These are phyloP conservation scores for Bruguiera hainesii DNA, from an alignment of 441 rosid species.

Conservation along the genomic window DNA sequence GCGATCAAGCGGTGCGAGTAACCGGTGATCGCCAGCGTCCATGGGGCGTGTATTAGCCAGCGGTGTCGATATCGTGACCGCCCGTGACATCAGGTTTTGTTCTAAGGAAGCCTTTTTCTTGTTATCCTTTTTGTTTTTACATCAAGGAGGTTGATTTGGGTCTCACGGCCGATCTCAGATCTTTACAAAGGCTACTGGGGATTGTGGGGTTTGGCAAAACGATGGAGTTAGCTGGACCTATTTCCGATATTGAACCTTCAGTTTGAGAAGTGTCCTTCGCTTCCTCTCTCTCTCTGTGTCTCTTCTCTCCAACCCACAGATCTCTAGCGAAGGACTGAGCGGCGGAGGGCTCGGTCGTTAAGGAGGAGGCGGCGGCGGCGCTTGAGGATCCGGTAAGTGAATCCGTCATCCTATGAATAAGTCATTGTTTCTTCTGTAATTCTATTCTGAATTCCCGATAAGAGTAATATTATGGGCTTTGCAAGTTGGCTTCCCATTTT, in stretches of 20 bases:
- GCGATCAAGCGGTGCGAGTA: slow-evolving; percentile 72
- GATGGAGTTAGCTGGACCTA: slow-evolving; percentile 61
- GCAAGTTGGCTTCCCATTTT: too few relatives aligned
- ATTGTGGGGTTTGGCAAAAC: slow-evolving; percentile 74
- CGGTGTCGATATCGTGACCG: slow-evolving; percentile 56
- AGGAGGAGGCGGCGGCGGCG: slow-evolving; percentile 9
- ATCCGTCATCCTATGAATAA: slow-evolving; percentile 46
- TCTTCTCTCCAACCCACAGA: too few relatives aligned
- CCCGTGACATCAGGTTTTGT: slow-evolving; percentile 74
- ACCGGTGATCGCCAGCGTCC: slow-evolving; percentile 63
- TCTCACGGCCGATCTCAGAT: slow-evolving; percentile 79
- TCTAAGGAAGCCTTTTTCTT: slow-evolving; percentile 51
- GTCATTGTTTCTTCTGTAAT: too few relatives aligned
- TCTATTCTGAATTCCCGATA: too few relatives aligned
- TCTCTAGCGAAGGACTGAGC: too few relatives aligned
- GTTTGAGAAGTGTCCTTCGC: slow-evolving; percentile 18
- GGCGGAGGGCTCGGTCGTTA: too few relatives aligned
- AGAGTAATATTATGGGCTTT: too few relatives aligned
- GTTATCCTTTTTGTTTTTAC: slow-evolving; percentile 22
- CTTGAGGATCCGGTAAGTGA: slow-evolving; percentile 61
- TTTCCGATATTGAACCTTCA: slow-evolving; percentile 43
- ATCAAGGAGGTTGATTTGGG: slow-evolving; percentile 73
- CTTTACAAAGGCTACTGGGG: slow-evolving; percentile 69
- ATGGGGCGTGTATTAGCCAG: slow-evolving; percentile 76
- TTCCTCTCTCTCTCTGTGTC: too few relatives aligned